These are phyloP conservation scores for Smallanthus sonchifolius DNA, from an alignment of 129 eudicot genomes.

Conservation along the genomic window DNA sequence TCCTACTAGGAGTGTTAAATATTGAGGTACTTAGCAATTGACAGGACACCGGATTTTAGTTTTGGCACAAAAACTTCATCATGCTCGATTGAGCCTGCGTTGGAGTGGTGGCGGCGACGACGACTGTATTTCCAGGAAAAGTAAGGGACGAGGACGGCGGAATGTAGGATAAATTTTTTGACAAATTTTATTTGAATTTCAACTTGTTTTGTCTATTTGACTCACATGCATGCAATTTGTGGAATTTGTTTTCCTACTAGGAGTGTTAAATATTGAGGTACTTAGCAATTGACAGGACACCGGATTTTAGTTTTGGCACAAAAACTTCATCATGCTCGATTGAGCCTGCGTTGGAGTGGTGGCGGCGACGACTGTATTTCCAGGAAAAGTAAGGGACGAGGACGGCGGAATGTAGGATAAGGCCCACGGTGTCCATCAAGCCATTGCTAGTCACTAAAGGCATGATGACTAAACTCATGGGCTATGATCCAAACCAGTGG, in stretches of 20 bases:
- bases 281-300: slow-evolving; percentile 31
- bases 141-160: slow-evolving; percentile 47
- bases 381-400: slow-evolving; percentile 62
- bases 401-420: slow-evolving; percentile 50
- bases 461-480: slow-evolving; percentile 68
- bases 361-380: slow-evolving; percentile 65
- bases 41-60: slow-evolving; percentile 22
- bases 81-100: slow-evolving; percentile 61
- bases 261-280: slow-evolving; percentile 25
- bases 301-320: slow-evolving; percentile 43
- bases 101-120: slow-evolving; percentile 64
- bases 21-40: slow-evolving; percentile 43
- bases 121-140: slow-evolving; percentile 68
- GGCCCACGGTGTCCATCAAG: slow-evolving; percentile 68
- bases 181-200: no score
- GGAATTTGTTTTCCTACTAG: no score
- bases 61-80: slow-evolving; percentile 67
- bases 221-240: no score
- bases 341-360: slow-evolving; percentile 68
- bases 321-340: slow-evolving; percentile 61
- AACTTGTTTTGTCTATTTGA: no score
- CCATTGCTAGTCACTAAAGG: slow-evolving; percentile 65
- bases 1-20: no score
- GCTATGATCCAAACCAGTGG: slow-evolving; percentile 76
- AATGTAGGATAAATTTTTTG: no score